Evolutionary conservation across 2,329 filamentous ascomycete genomes (phyloP), one percentile per base, ranked within the genome.

Genomic region (Tolypocladium ovalisporum): DNA sequence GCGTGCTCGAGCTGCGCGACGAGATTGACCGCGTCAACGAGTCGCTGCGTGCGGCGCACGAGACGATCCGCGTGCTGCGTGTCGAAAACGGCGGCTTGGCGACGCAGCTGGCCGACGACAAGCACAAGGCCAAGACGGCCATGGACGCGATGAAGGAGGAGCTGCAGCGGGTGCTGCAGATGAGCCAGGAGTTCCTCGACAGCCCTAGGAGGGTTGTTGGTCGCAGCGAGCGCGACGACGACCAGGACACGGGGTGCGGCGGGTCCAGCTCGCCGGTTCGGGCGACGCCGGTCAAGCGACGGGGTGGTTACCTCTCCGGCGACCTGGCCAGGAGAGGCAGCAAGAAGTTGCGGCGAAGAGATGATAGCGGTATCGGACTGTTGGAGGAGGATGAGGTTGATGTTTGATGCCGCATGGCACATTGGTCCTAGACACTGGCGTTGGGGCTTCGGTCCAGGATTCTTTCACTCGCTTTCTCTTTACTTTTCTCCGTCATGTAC

Each of bases 321-420:
- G 68, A 65, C 1, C n/a, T 70, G 52, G 66, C 64, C 2, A 68
- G 68, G 52, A 67, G 66, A 27, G 65, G 64, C 32, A 71, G 66
- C 32, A 72, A 60, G 62, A 80, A 76, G 70, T 71, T 57, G 22
- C 61, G 72, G 58, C 75, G 79, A 58, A 72, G 75, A 58, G 75
- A 77, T 61, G 81, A 84, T 65, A 82, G 79, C 56, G 82, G 81
- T 0, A 63, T 84, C 54, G 80, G 79, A 0, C 70, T 84, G 29
- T 61, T 83, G 65, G 79, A 81, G 34, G 80, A 83, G 63, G 79
- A 82, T 39, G 76, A 77, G 56, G 67, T 72, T 22, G 71, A 72
- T 36, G 63, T 69, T 42, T 70, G 63, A 59, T 60, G 19, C 22
- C 15, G 40, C 27, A 32, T 7, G 4, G 47, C 27, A 8, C 44